A percentile compares a stretch with the other conserved stretches of the same genome.
Evolutionary conservation across 768 basidiomycete genomes (phyloP).

Genomic region (Mycena crocata): DNA sequence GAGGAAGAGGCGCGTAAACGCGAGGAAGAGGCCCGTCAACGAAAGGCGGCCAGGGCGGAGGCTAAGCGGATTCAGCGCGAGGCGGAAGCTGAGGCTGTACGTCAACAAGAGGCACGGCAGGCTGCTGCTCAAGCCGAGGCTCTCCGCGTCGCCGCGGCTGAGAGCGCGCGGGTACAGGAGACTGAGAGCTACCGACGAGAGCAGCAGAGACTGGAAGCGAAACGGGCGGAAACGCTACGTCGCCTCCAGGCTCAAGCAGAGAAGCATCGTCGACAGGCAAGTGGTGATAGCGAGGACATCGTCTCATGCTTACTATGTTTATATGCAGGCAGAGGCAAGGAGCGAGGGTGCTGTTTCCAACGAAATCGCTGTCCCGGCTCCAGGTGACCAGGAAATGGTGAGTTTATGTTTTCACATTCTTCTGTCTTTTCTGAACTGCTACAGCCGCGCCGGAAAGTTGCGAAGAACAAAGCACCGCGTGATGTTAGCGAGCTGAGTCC

Average conservation of each 20-base stretch:
- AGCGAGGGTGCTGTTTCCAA: not conserved
- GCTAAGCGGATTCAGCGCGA: constrained; percentile 25
- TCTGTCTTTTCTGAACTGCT: not conserved
- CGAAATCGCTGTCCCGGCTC: not conserved
- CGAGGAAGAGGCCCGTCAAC: constrained; percentile 28
- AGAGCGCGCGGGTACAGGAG: constrained; percentile 12
- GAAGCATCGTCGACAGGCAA: constrained; percentile 36
- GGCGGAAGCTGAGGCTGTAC: constrained; percentile 17
- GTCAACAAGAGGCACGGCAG: constrained; percentile 24
- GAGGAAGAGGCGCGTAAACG: constrained; percentile 29
- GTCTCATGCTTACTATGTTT: constrained; percentile 3
- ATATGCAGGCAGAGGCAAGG: constrained; percentile 23
- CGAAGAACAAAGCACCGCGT: constrained; percentile 10
- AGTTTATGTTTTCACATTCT: not conserved
- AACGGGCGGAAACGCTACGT: constrained; percentile 37
- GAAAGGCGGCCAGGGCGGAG: constrained; percentile 20
- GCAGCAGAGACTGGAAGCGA: constrained; percentile 27
- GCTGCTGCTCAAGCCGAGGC: constrained; percentile 18
- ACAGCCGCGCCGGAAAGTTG: constrained; percentile 7
- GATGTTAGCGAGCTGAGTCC: constrained; percentile 23
- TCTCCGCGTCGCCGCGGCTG: constrained; percentile 12
- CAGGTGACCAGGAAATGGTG: constrained; percentile 4
- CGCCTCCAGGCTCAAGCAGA: constrained; percentile 41
- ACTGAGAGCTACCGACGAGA: constrained; percentile 13
- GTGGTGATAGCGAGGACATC: not conserved